These are phyloP conservation scores for Solanum virginianum DNA, from an alignment of 257 asterid species.

Conservation along the genomic window DNA sequence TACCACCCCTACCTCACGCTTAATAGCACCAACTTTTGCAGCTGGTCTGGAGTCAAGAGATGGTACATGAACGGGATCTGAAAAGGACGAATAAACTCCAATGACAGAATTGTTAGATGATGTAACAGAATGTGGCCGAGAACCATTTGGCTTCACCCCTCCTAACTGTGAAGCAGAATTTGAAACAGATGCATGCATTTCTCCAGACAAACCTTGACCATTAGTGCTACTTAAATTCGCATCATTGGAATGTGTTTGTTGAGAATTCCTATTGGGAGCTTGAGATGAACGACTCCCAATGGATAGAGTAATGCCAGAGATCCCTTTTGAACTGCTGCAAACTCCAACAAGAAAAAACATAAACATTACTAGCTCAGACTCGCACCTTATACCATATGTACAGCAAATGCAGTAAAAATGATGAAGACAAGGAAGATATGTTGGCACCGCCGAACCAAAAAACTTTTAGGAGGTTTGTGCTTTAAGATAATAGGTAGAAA, in stretches of 20 bases:
- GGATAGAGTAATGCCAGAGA: slow-evolving; percentile 34
- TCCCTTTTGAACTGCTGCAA: slow-evolving; percentile 32
- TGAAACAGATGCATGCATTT: slow-evolving; percentile 23
- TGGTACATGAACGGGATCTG: slow-evolving; percentile 97
- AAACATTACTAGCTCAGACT: not conserved
- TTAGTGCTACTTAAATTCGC: slow-evolving; percentile 23
- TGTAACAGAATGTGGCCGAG: slow-evolving; percentile 32
- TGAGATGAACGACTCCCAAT: slow-evolving; percentile 33
- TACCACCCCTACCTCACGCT: slow-evolving; percentile 89
- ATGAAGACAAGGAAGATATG: not conserved
- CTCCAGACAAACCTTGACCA: slow-evolving; percentile 43
- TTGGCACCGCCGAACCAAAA: not conserved
- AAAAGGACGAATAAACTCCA: slow-evolving; percentile 91
- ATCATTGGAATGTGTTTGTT: slow-evolving; percentile 39
- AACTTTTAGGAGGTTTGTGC: not conserved
- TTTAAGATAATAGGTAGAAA: not conserved
- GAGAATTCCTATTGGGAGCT: slow-evolving; percentile 30
- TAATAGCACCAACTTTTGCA: slow-evolving; percentile 80
- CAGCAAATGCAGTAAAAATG: not conserved
- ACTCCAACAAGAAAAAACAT: not conserved
- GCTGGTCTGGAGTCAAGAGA: slow-evolving; percentile 79
- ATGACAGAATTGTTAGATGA: slow-evolving; percentile 53
- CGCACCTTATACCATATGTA: not conserved
- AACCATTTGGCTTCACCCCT: slow-evolving; percentile 31
- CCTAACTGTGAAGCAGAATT: slow-evolving; percentile 29